phyloP scores from a whole-genome alignment of 2,329 filamentous ascomycete species.

The Esteya vermicola region DNA sequence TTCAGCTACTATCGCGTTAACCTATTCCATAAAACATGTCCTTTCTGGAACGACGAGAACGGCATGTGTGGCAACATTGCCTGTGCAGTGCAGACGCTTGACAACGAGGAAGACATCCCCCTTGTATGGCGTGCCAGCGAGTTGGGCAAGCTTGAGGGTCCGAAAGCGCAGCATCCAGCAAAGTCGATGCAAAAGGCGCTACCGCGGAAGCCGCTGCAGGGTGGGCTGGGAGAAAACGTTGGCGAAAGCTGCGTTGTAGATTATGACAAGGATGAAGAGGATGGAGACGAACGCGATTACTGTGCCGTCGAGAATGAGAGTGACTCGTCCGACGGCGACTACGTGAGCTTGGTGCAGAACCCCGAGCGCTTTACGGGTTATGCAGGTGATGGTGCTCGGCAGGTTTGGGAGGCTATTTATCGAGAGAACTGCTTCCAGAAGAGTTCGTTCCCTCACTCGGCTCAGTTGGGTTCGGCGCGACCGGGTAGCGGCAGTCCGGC shows the following conservation, averaged over 20 bases:
- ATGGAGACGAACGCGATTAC: conserved; percentile 93
- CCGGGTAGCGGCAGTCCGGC: conserved; percentile 36
- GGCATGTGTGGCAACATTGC: conserved; percentile 96
- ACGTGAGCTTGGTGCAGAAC: conserved; percentile 86
- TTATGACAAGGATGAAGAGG: conserved; percentile 75
- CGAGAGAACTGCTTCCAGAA: conserved; percentile 88
- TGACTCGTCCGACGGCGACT: conserved; percentile 76
- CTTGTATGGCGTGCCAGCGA: conserved; percentile 83
- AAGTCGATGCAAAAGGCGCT: conserved; percentile 58
- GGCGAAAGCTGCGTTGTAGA: conserved; percentile 95
- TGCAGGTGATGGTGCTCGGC: conserved; percentile 65
- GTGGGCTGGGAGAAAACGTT: conserved; percentile 69
- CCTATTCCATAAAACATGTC: conserved; percentile 85
- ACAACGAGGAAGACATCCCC: conserved; percentile 90
- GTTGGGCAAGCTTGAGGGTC: conserved; percentile 82
- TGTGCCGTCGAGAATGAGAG: conserved; percentile 93
- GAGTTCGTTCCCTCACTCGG: conserved; percentile 47
- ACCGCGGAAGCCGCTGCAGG: conserved; percentile 61
- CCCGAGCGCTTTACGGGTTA: conserved; percentile 95
- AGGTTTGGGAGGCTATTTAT: conserved; percentile 96
- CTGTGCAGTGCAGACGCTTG: conserved; percentile 86
- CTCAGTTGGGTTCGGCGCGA: conserved; percentile 30
- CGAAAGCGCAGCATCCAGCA: conserved; percentile 77
- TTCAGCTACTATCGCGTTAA: conserved; percentile 96
- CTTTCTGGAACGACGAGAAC: conserved; percentile 88